Conservation (phyloP, 441 rosid genomes). For the Brassica hybrid region DNA sequence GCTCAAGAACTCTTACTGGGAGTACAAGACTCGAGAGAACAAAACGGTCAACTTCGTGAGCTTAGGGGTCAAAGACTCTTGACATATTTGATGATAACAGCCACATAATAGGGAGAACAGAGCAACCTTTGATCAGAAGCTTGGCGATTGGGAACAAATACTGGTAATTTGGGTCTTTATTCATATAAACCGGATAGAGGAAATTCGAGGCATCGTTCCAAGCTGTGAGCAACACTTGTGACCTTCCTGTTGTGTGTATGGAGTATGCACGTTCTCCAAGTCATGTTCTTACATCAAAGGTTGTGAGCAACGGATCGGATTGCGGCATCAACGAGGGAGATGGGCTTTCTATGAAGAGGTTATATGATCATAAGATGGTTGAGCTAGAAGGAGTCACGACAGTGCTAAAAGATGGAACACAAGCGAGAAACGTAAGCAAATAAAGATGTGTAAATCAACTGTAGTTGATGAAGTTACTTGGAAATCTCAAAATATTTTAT, state of each 20-base stretch:
- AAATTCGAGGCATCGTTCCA: too few species aligned
- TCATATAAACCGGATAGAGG: too few species aligned
- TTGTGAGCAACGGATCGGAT: conserved; percentile 31
- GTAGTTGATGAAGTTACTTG: too few species aligned
- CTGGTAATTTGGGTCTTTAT: too few species aligned
- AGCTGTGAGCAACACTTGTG: too few species aligned
- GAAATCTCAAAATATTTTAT: too few species aligned
- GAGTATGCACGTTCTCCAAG: too few species aligned
- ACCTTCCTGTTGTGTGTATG: too few species aligned
- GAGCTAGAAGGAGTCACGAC: conserved; percentile 67
- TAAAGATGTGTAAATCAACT: conserved; percentile 58
- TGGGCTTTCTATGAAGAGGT: conserved; percentile 38
- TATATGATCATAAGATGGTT: conserved; percentile 55
- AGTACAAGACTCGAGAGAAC: conserved; percentile 68
- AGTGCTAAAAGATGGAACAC: conserved; percentile 51
- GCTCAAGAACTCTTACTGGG: conserved; percentile 86
- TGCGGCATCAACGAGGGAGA: conserved; percentile 43
- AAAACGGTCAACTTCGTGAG: conserved; percentile 61
- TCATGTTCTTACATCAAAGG: too few species aligned
- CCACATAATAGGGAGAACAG: conserved; percentile 57
- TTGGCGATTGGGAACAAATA: too few species aligned
- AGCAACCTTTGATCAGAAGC: too few species aligned
- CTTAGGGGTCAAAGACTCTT: conserved; percentile 58
- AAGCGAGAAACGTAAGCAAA: conserved; percentile 52
- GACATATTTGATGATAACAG: conserved; percentile 56